Conservation (phyloP, 345 rosid species). For the Pugionium cornutum region DNA sequence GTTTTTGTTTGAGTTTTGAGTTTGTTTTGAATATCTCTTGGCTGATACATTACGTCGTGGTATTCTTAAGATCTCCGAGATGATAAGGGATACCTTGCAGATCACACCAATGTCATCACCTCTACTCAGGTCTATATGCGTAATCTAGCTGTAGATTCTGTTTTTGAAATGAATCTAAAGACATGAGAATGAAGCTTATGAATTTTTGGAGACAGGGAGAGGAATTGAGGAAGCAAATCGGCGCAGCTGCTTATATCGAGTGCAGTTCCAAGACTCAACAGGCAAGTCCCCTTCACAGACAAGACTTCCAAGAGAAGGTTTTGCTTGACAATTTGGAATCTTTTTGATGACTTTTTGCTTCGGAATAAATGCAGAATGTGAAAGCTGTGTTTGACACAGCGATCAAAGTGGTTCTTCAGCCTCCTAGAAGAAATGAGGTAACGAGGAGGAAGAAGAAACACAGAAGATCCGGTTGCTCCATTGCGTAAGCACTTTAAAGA, state of each 20-base stretch:
- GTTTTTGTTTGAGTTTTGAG: too few species aligned
- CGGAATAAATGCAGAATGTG: conserved; percentile 62
- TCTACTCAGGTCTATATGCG: conserved; percentile 58
- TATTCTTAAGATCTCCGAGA: conserved; percentile 75
- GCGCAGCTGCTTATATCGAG: conserved; percentile 95
- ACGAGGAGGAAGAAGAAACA: conserved; percentile 59
- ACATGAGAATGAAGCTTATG: neutral
- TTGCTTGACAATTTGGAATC: neutral
- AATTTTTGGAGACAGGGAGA: conserved; percentile 61
- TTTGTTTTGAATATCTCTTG: neutral
- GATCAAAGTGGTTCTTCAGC: conserved; percentile 95
- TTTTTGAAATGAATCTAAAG: neutral
- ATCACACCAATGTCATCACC: conserved; percentile 73
- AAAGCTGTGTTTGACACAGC: conserved; percentile 94
- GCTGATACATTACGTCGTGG: neutral
- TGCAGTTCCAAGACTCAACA: conserved; percentile 99
- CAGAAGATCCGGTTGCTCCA: conserved; percentile 64
- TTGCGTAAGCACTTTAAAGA: conserved; percentile 59
- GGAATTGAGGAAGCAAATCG: conserved; percentile 90
- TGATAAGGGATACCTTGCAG: conserved; percentile 64
- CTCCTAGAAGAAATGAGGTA: conserved; percentile 82
- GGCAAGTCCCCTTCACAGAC: conserved; percentile 43
- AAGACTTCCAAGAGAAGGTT: neutral
- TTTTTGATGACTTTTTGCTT: conserved; percentile 7
- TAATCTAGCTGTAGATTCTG: neutral